Percentiles rank a stretch among this genome's conserved stretches.
Evolutionary conservation across 495 filamentous ascomycete species (phyloP).

Genomic region (Pyronema domesticum): DNA sequence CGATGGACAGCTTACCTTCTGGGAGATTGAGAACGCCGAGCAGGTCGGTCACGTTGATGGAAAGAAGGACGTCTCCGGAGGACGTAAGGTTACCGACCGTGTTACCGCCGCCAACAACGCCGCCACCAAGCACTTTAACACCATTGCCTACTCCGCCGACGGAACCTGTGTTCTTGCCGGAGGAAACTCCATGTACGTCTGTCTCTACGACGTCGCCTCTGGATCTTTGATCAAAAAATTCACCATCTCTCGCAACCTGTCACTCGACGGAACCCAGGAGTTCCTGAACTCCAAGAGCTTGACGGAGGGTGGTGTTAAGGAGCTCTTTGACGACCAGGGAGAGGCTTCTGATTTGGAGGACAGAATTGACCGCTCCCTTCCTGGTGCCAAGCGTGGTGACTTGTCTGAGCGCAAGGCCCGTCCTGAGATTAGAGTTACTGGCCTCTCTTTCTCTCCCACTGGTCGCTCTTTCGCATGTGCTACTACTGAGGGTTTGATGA

Average conservation of each 20-base stretch:
- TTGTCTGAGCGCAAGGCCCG: constrained; percentile 52
- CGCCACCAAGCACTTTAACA: constrained; percentile 76
- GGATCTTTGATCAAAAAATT: constrained; percentile 86
- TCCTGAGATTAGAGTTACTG: constrained; percentile 72
- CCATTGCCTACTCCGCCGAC: constrained; percentile 76
- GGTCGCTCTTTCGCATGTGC: constrained; percentile 87
- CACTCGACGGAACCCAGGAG: constrained; percentile 87
- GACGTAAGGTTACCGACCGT: constrained; percentile 69
- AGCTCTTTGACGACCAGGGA: constrained; percentile 65
- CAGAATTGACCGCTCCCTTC: constrained; percentile 65
- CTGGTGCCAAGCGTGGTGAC: constrained; percentile 74
- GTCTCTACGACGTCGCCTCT: constrained; percentile 76
- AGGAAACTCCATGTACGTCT: constrained; percentile 95
- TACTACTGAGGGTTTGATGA: constrained; percentile 78
- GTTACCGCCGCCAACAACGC: constrained; percentile 76
- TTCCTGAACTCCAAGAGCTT: constrained; percentile 80
- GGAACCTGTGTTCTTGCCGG: constrained; percentile 76
- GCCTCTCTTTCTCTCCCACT: constrained; percentile 71
- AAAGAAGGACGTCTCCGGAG: constrained; percentile 80
- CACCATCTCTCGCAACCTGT: constrained; percentile 83
- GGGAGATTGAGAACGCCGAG: constrained; percentile 72
- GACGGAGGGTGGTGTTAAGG: constrained; percentile 75
- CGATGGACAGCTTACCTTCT: constrained; percentile 88
- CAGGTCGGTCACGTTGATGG: constrained; percentile 70
- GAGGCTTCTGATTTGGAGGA: constrained; percentile 80